Base-by-base conservation (phyloP, 129 eudicot species). In the Erigeron canadensis region DNA sequence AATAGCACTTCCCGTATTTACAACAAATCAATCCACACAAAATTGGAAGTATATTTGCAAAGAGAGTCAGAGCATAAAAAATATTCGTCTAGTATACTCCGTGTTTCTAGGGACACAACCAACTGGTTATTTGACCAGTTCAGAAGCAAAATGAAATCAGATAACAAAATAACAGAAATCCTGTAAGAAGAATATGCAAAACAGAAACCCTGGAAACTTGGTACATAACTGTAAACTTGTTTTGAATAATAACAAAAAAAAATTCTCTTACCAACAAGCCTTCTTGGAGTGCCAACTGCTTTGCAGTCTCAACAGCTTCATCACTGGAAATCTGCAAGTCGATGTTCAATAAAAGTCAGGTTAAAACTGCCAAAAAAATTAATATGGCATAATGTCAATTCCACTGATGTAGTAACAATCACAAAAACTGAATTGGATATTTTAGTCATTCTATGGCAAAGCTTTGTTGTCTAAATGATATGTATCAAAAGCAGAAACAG, bases 241-340 rank as follows among this genome's bases (percentile, higher is more conserved):
- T 58, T 47, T 46, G 10, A 57, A 46, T 18, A 53, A 63, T 23
- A 53, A 38, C 6, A 28, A 61, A 40, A 59, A 64, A 48, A 46
- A 28, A 28, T 1, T 28, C 58, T 73, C 90, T 71, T 51, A 94
- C 99, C 97, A 94, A 78, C 71, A 94, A 84, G 66, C 99, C 99
- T 83, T 94, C 99, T 82, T 90, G 85, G 45, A 89, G 87, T 68
- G 99, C 99, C 75, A 94, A 74, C 70, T 94, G 93, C 85, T 90
- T 94, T 21, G 99, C 97, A 67, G 80, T 84, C 85, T 94, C 99
- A 77, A 94, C 83, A 77, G 99, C 79, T 81, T 94, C 99, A 37
- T 94, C 99, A 71, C 99, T 94, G 15, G 99, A 87, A 77, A 94
- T 82, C 99, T 94, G 88, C 45, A 53, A 65, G 45, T 66, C 19